Conservation (phyloP, 2,329 filamentous ascomycete species). For the Monosporascus sp. region DNA sequence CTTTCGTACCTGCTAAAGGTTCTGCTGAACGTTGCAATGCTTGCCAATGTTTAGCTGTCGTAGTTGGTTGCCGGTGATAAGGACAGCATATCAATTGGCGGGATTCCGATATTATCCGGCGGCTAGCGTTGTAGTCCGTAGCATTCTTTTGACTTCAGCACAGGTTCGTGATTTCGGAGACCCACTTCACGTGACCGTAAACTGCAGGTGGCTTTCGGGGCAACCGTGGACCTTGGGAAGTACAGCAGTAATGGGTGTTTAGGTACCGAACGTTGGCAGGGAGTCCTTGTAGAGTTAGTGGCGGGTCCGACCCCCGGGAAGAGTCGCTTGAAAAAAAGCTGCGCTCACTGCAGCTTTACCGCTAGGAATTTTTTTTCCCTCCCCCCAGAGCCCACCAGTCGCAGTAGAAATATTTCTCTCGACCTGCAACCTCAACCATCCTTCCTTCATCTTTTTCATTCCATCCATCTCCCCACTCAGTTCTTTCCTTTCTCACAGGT, state of each 20-base stretch:
- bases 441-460: conserved; percentile 7
- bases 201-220: conserved; percentile 13
- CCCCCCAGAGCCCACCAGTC: conserved; percentile 36
- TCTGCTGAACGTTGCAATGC: no score
- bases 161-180: not conserved
- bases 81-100: not conserved
- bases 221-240: conserved; percentile 9
- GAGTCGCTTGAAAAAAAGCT: conserved; percentile 49
- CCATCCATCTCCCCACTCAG: conserved; percentile 51
- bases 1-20: no score
- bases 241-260: not conserved
- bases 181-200: conserved; percentile 10
- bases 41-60: no score
- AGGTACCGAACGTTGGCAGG: conserved; percentile 7
- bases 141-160: not conserved
- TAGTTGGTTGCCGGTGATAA: not conserved
- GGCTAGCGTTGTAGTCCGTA: not conserved
- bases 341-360: conserved; percentile 31
- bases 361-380: conserved; percentile 47
- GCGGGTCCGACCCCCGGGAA: conserved; percentile 36
- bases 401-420: conserved; percentile 39
- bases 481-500: conserved; percentile 40
- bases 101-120: not conserved
- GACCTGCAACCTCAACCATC: conserved; percentile 16
- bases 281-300: conserved; percentile 18